These are phyloP conservation scores for Cyberlindnera samutprakarnensis DNA, from an alignment of 805 yeast genomes.

Conservation along the genomic window DNA sequence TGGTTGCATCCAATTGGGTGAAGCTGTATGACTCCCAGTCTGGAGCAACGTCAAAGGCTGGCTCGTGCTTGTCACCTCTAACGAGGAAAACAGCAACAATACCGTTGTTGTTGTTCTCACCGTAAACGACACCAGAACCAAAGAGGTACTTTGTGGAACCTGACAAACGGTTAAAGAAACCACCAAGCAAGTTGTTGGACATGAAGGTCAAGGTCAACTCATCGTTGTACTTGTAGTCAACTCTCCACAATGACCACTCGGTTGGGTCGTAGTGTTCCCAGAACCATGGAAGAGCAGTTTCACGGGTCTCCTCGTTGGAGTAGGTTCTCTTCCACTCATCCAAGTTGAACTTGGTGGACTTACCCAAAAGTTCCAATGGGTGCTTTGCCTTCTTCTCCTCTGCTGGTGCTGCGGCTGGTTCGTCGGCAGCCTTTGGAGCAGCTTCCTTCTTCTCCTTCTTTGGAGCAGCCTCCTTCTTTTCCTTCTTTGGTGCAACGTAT, in stretches of 20 bases:
- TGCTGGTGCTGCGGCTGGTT: constrained; percentile 33
- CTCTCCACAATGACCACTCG: constrained; percentile 94
- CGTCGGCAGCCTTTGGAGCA: constrained; percentile 30
- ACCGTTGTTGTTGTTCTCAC: constrained; percentile 98
- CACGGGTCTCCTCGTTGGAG: constrained; percentile 97
- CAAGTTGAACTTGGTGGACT: constrained; percentile 52
- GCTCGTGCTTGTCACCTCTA: constrained; percentile 86
- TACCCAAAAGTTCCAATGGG: constrained; percentile 83
- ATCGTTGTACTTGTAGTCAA: constrained; percentile 95
- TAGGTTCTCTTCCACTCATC: constrained; percentile 96
- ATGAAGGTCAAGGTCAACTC: constrained; percentile 95
- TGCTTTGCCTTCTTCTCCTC: constrained; percentile 78
- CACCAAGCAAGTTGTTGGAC: constrained; percentile 97
- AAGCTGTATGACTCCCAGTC: constrained; percentile 94
- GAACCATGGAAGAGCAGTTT: constrained; percentile 93
- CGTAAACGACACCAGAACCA: constrained; percentile 91
- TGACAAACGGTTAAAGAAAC: constrained; percentile 91
- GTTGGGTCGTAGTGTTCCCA: constrained; percentile 90
- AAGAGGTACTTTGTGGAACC: constrained; percentile 92
- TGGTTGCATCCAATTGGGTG: constrained; percentile 75
- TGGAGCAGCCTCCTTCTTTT: constrained; percentile 32
- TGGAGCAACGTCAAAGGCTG: constrained; percentile 98
- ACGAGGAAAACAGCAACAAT: constrained; percentile 90
- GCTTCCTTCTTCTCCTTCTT: constrained; percentile 26
- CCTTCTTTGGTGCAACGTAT: constrained; percentile 69